Evolutionary conservation across 306 rosid genomes (phyloP), one percentile per base, ranked within the genome.

Genomic region (peach (Prunus persica)): DNA sequence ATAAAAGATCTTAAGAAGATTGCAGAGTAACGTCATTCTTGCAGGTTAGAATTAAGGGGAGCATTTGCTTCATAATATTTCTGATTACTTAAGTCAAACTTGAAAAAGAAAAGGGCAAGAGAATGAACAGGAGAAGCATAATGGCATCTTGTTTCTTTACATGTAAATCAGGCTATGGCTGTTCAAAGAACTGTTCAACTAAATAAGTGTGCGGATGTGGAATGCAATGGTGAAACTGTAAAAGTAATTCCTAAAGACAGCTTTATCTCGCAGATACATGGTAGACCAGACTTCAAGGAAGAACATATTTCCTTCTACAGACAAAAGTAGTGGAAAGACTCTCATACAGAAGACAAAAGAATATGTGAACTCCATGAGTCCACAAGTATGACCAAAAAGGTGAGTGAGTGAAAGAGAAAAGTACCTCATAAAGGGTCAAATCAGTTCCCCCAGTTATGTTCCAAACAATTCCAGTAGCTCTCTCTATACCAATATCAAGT

Each of bases 401-500:
- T 47, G 73, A 46, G 50, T 47, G 76, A 54, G 62, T 45, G 45
- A 57, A 24, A 67, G 65, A 38, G 41, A 34, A 55, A 72, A 41
- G 71, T 79, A 96, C 99, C 99, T 96, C 99, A 73, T 80, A 89
- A 80, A 92, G 81, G 84, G 99, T 96, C 84, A 96, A 82, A 87
- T 96, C 99, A 82, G 82, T 91, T 81, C 99, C 99, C 55, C 99
- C 99, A 34, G 99, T 96, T 74, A 96, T 96, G 81, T 92, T 96
- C 99, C 99, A 96, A n/a, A 96, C 99, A 78, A 96, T 96, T 82
- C 99, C 99, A 82, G 99, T 96, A 30, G 99, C 99, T 79, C 99
- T 91, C 86, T 96, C 99, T 73, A 96, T 96, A 73, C 97, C 99
- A 57, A 96, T 96, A 89, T 92, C 99, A 51, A 96, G 89, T 69